Base-by-base conservation (phyloP, 371 early-diverging fungal species). In the Batrachochytrium dendrobatidis region DNA sequence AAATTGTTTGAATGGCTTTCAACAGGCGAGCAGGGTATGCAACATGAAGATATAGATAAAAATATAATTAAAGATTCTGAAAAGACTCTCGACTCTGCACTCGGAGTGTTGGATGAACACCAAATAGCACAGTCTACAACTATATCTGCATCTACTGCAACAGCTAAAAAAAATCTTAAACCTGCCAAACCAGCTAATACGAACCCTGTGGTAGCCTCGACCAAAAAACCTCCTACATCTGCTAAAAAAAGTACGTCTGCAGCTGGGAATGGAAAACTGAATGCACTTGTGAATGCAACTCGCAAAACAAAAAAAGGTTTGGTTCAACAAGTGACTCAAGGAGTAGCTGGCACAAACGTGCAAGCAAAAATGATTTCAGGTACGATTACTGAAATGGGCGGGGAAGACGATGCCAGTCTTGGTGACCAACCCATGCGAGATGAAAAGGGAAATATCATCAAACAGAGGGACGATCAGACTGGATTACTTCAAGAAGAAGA, bases 391-490 rank as follows among this genome's bases (percentile, higher is more conserved):
- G 46, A 45, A 26, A 45, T 26, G 6, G 46, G 46, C 25, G 50
- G 12, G 25, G 50, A 49, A 49, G 50, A 49, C 29, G 18, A 17
- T 24, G 50, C 18, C 3, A 28, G 8, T 6, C 29, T 12, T 2
- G 50, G 50, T 31, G 18, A 3, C 3, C 2, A 24, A 3, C 7
- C 25, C 10, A 29, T 12, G 29, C 28, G n/a, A n/a, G 25, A 49
- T 3, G 50, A 49, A 8, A 49, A 49, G 50, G 31, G 31, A 7
- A 31, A 49, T 5, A 35, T 22, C 26, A 57, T 49, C 15, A 61
- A 61, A 32, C 46, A 49, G 26, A 57, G 34, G 31, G 67, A 56
- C 20, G 67, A 51, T 5, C 20, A 55, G 5, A 57, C 12, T 20
- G 24, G 20, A 3, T 5, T 46, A 33, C 3, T 52, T 22, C 48